phyloP scores from a whole-genome alignment of 139 green algal species.

The Closterium sp. region DNA sequence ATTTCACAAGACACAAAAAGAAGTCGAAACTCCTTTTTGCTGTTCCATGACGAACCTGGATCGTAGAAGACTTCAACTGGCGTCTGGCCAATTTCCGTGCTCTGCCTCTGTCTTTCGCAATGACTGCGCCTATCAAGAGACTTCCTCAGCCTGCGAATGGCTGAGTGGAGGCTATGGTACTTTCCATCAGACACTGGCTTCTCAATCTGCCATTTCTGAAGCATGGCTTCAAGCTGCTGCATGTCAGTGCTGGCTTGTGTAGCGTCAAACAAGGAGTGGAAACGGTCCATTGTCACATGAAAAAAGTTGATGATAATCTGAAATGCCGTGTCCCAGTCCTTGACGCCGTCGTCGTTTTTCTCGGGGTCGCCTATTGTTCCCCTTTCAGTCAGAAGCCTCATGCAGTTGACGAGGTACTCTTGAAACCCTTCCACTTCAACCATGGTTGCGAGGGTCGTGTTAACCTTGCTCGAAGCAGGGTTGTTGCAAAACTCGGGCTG shows the following conservation, averaged over 20 bases:
- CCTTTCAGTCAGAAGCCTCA: conserved; percentile 15
- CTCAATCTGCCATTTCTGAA: conserved; percentile 32
- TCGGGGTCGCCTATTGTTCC: neutral
- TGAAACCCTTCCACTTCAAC: conserved; percentile 32
- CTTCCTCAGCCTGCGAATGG: neutral
- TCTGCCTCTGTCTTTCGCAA: neutral
- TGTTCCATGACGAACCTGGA: neutral
- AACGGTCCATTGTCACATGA: neutral
- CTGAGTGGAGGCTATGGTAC: neutral
- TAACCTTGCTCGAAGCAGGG: conserved; percentile 22
- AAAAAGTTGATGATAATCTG: neutral
- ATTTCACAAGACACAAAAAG: too few species aligned
- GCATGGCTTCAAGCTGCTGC: conserved; percentile 3
- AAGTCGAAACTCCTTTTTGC: neutral
- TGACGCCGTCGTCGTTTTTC: neutral
- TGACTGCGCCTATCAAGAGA: neutral
- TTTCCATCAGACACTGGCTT: conserved; percentile 2
- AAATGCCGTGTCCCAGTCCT: neutral
- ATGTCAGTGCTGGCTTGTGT: conserved; percentile 20
- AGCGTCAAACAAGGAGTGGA: neutral
- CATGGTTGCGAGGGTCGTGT: conserved; percentile 22
- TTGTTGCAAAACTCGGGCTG: conserved; percentile 47
- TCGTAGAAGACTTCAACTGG: neutral
- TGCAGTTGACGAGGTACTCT: conserved; percentile 28
- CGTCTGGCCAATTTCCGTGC: neutral